phyloP scores from a whole-genome alignment of 345 rosid genomes.

The Gossypium thurberi region DNA sequence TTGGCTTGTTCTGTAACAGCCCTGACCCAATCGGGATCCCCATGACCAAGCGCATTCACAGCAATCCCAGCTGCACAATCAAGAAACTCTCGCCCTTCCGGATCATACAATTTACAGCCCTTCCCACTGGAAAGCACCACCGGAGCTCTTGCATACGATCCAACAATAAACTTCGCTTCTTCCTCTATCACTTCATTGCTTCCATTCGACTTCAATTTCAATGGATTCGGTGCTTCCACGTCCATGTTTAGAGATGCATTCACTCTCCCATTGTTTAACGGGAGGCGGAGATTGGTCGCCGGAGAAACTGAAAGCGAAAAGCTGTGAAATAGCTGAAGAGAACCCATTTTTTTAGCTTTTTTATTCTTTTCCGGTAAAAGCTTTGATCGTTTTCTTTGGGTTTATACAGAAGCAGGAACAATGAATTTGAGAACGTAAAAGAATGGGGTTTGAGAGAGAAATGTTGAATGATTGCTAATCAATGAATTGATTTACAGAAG shows the following conservation, averaged over 20 bases:
- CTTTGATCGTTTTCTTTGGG: neutral
- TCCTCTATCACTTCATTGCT: conserved; percentile 57
- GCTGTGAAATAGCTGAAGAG: conserved; percentile 8
- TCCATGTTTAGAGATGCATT: conserved; percentile 29
- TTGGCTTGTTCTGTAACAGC: conserved; percentile 67
- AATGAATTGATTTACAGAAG: no score
- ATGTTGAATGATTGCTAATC: no score
- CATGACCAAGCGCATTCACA: conserved; percentile 75
- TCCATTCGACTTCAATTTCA: neutral
- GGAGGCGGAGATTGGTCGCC: conserved; percentile 14
- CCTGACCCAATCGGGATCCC: conserved; percentile 73
- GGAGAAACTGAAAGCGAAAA: conserved; percentile 10
- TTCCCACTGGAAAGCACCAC: conserved; percentile 60
- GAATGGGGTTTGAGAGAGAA: no score
- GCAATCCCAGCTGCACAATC: conserved; percentile 78
- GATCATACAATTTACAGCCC: conserved; percentile 74
- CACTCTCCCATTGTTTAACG: conserved; percentile 3
- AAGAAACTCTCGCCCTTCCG: conserved; percentile 70
- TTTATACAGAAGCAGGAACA: no score
- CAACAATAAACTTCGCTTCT: conserved; percentile 54
- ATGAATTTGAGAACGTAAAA: no score
- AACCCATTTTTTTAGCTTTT: neutral
- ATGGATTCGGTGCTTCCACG: conserved; percentile 8
- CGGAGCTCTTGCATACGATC: conserved; percentile 74
- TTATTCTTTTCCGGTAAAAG: neutral